Percentiles rank a stretch among this genome's conserved stretches.
Conservation (phyloP, 106 monocot genomes). For the Platanthera guangdongensis region DNA sequence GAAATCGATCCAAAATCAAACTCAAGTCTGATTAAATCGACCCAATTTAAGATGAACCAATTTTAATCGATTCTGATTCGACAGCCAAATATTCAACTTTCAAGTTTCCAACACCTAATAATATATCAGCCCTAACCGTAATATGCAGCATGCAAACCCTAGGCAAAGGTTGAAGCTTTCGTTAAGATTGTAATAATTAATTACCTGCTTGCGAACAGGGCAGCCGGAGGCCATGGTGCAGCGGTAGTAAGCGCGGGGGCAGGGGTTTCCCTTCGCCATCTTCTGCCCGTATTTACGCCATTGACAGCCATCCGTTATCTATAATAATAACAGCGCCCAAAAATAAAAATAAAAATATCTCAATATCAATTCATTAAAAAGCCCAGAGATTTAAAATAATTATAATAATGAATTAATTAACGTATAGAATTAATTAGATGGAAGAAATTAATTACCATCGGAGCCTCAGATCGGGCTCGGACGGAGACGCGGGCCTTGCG, state of each 20-base stretch:
- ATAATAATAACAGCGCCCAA: neutral
- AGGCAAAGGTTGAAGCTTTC: no score
- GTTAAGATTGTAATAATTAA: neutral
- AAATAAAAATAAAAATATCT: no score
- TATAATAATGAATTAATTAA: neutral
- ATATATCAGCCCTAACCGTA: no score
- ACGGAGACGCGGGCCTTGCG: slow-evolving; percentile 93
- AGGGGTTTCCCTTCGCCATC: slow-evolving; percentile 81
- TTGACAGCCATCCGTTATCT: slow-evolving; percentile 96
- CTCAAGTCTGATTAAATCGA: no score
- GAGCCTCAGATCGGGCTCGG: slow-evolving; percentile 89
- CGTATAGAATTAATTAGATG: neutral
- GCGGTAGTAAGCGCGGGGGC: slow-evolving; percentile 72
- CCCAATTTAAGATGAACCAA: no score
- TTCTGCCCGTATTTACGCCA: slow-evolving; percentile 87
- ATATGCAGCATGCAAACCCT: no score
- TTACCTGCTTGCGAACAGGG: slow-evolving; percentile 84
- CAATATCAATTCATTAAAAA: neutral
- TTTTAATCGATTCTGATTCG: no score
- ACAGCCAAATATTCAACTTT: no score
- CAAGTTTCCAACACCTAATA: no score
- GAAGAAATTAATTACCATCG: slow-evolving; percentile 48
- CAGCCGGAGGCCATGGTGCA: slow-evolving; percentile 76
- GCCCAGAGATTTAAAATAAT: neutral
- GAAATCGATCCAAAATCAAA: no score